Evolutionary conservation across 129 eudicot species (phyloP), one percentile per base, ranked within the genome.

Genomic region (Chrysanthemum seticuspe): DNA sequence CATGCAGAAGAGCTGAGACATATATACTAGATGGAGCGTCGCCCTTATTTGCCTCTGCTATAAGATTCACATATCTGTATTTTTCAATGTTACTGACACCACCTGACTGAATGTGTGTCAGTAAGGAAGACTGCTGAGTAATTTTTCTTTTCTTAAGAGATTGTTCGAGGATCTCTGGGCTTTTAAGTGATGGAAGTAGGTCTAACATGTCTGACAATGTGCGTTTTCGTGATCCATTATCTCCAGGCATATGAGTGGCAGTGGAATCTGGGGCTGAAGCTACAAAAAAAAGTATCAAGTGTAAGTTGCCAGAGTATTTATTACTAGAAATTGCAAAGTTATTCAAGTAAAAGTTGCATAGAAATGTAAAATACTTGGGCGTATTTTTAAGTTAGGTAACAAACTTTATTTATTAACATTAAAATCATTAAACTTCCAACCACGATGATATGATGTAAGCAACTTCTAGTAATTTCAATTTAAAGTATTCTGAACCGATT

Each of bases 1-100:
- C 96, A 69, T 90, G 96, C 7, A 95, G 87, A 65, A 95, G 97
- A 56, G 86, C 89, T 36, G 96, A 88, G 12, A 88, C 88, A 60
- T 91, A 95, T 18, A 88, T 78, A 65, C 86, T 82, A 25, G 97
- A 83, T 31, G 95, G 92, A 55, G 87, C 88, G 55, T 90, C 85
- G 62, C 99, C 97, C 76, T 76, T 95, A 76, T 91, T 90, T 73
- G 99, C 97, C 74, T 91, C 90, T 62, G 93, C 81, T 75, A 95
- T 82, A 52, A 95, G 99, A 80, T 78, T 76, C 60, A 85, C 88
- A 19, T 90, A 90, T 82, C 88, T 82, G 74, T 76, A 84, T 58
- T 82, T 79, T 78, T 76, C 91, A 68, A 73, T 60, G 72, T 67
- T 82, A 70, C 78, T 65, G 62, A 65, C 62, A 21, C 76, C 51